Evolutionary conservation across 2,329 filamentous ascomycete genomes (phyloP).

Genomic region (Ampelomyces quisqualis): DNA sequence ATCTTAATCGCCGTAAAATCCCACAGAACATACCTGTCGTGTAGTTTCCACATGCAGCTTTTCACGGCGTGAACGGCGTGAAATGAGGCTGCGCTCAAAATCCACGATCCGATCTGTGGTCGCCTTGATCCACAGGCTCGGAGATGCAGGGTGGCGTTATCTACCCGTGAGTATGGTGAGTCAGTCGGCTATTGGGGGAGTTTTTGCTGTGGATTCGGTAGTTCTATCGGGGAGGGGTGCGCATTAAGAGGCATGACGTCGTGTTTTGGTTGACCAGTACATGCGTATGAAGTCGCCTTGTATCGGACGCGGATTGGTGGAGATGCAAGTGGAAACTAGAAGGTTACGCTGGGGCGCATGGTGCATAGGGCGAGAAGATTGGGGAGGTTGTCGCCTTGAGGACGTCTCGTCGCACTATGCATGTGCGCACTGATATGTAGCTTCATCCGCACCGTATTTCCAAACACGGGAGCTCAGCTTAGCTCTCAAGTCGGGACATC

Average conservation of each 20-base stretch:
- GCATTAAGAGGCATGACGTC: no score
- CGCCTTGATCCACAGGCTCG: not conserved
- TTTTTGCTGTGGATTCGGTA: no score
- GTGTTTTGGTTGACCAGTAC: no score
- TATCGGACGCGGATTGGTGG: not conserved
- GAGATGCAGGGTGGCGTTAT: not conserved
- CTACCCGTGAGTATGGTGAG: not conserved
- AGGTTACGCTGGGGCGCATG: slow-evolving; percentile 2
- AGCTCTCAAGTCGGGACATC: no score
- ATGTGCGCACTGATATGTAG: slow-evolving; percentile 5
- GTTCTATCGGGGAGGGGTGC: no score
- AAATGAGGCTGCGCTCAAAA: not conserved
- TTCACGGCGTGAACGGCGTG: no score
- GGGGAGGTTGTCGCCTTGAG: not conserved
- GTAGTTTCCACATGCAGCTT: no score
- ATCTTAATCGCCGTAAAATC: no score
- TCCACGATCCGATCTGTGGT: not conserved
- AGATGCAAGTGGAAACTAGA: slow-evolving; percentile 7
- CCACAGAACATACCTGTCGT: no score
- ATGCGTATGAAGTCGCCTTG: no score
- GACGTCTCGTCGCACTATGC: slow-evolving; percentile 12
- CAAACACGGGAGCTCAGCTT: no score
- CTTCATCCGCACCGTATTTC: not conserved
- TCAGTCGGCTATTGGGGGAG: not conserved
- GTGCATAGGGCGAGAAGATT: not conserved